Percentiles rank a stretch among this genome's conserved stretches.
Conservation (phyloP, 2,329 filamentous ascomycete species). For the Botrytis galanthina region DNA sequence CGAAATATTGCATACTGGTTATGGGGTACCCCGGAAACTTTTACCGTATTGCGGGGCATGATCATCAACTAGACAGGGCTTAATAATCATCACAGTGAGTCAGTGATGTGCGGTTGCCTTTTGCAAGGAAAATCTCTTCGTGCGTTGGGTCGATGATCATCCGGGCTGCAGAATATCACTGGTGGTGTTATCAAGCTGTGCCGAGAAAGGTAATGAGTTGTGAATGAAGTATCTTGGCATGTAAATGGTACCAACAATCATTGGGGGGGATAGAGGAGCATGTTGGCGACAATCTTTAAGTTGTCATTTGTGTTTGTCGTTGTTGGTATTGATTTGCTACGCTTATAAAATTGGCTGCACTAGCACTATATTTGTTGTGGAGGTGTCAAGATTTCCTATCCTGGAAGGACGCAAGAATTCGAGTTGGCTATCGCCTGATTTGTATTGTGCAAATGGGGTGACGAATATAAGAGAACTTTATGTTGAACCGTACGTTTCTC, state of each 20-base stretch:
- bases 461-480: neutral
- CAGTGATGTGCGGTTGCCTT: neutral
- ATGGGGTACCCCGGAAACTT: constrained; percentile 5
- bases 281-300: neutral
- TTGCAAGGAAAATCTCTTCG: constrained; percentile 3
- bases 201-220: neutral
- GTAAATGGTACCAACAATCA: neutral
- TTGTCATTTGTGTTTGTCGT: neutral
- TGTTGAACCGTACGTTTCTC: neutral
- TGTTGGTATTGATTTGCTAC: neutral
- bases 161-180: neutral
- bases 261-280: neutral
- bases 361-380: neutral
- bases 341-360: neutral
- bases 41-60: constrained; percentile 4
- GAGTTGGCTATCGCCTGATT: neutral
- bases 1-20: neutral
- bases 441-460: neutral
- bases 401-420: neutral
- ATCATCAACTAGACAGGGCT: neutral
- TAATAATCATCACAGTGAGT: neutral
- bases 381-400: neutral
- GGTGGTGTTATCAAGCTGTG: neutral
- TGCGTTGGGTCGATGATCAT: neutral
- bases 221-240: neutral